Evolutionary conservation across 257 asterid species (phyloP), one percentile per base, ranked within the genome.

Genomic region (Scutellaria galericulata): DNA sequence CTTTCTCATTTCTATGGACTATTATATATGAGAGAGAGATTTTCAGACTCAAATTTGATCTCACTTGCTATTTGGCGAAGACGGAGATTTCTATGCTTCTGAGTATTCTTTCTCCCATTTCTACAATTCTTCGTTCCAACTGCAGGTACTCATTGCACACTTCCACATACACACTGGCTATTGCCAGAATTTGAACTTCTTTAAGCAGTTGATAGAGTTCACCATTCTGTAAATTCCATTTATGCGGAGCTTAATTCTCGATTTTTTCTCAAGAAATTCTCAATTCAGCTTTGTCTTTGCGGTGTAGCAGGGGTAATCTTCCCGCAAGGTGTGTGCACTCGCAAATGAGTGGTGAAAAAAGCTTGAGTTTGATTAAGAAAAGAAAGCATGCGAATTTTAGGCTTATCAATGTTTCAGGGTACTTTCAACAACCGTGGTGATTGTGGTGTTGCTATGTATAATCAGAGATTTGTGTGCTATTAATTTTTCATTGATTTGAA

Each of bases 341-440:
- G 15, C 63, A 55, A 41, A 86, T 88, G 97, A 84, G 85, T 27
- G 59, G 57, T 20, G 95, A 82, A 62, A 80, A 82, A 62, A 80
- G 70, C 64, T 13, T 73, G 63, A 64, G 80, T 44, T 77, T 85
- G 77, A 71, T 78, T 74, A 65, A 35, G 72, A 50, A 68, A 51
- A 85, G 46, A 74, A 76, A 62, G 66, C 76, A 39, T 14, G 93
- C 89, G 55, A 73, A 45, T 71, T 77, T 73, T 60, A 79, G 92
- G 57, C 78, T 88, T 12, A 66, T 85, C 59, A 84, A 71, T 42
- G 84, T 89, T 65, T 71, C 88, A 9, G 91, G 96, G 97, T 88
- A 85, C 22, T 57, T 52, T 51, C 64, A 5, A 47, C 46, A 52
- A 45, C 51, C 27, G 39, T 46, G 66, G n/a, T 44, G 40, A 35